Evolutionary conservation across 805 yeast genomes (phyloP).

Genomic region (Schwanniomyces sp.): DNA sequence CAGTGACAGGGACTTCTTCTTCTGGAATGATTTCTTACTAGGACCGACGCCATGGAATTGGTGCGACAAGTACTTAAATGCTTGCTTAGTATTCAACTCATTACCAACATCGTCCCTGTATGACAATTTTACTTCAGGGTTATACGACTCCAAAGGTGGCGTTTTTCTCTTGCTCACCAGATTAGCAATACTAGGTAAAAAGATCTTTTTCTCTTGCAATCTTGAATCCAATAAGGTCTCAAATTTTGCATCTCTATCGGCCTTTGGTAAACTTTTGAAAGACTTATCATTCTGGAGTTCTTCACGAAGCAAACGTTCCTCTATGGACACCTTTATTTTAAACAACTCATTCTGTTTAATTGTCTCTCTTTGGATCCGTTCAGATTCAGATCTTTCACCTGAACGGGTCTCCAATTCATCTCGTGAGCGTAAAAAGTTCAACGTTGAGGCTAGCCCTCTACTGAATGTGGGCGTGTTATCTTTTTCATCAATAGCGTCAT

Average conservation of each 20-base stretch:
- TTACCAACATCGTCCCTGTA: conserved; percentile 69
- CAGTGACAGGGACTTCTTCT: background rate
- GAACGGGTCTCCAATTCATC: conserved; percentile 13
- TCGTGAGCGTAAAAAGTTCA: conserved; percentile 23
- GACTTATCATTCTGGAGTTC: conserved; percentile 24
- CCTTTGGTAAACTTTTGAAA: conserved; percentile 24
- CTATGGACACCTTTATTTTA: conserved; percentile 28
- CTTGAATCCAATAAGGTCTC: conserved; percentile 29
- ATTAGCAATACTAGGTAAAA: background rate
- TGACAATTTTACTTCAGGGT: conserved; percentile 50
- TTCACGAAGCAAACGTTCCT: conserved; percentile 31
- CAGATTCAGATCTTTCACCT: conserved; percentile 11
- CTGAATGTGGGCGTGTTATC: conserved; percentile 12
- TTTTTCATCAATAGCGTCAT: background rate
- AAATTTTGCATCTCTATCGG: conserved; percentile 25
- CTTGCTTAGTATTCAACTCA: conserved; percentile 60
- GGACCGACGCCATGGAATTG: conserved; percentile 67
- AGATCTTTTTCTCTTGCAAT: conserved; percentile 24
- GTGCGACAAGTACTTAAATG: conserved; percentile 75
- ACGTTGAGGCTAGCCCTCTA: conserved; percentile 25
- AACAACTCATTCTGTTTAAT: conserved; percentile 28
- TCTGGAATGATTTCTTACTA: conserved; percentile 11
- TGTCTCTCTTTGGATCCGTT: conserved; percentile 18
- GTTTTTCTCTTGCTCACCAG: background rate
- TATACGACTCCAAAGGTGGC: conserved; percentile 26